Evolutionary conservation across 208 protist genomes (phyloP).

Genomic region (Crithidia bombi): DNA sequence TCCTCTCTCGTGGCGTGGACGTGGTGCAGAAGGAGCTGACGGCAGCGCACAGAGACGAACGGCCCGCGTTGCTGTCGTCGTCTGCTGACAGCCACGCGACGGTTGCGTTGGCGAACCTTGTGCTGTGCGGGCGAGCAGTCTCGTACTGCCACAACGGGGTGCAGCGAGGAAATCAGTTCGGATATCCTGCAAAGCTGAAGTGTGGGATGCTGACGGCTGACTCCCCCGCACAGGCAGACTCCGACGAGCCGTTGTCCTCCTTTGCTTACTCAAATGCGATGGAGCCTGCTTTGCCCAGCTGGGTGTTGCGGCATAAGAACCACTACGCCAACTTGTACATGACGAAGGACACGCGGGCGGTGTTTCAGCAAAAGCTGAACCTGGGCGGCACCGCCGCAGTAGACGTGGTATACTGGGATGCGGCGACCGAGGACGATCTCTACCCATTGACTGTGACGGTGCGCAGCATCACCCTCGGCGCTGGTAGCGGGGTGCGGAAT

Average conservation of each 20-base stretch:
- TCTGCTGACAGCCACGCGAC: conserved; percentile 38
- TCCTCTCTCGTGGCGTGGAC: conserved; percentile 67
- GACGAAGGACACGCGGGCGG: conserved; percentile 60
- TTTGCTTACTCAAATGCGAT: conserved; percentile 38
- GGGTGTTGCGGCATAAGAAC: conserved; percentile 67
- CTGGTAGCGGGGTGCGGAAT: conserved; percentile 20
- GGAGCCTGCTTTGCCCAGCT: conserved; percentile 63
- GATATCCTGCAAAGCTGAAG: conserved; percentile 31
- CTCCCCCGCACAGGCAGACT: not conserved
- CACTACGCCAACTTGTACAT: conserved; percentile 80
- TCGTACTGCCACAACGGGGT: conserved; percentile 47
- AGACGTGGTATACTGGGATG: conserved; percentile 80
- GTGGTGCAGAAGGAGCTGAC: conserved; percentile 40
- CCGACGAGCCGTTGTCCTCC: not conserved
- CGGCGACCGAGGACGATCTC: conserved; percentile 56
- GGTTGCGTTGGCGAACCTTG: conserved; percentile 56
- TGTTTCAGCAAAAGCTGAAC: conserved; percentile 57
- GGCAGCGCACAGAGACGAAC: not conserved
- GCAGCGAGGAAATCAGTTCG: conserved; percentile 28
- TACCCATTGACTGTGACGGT: conserved; percentile 55
- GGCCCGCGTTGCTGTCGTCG: conserved; percentile 17
- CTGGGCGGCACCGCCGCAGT: conserved; percentile 46
- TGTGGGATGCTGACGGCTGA: conserved; percentile 49
- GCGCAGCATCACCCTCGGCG: conserved; percentile 11
- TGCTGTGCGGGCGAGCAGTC: conserved; percentile 41